Percentiles rank a stretch among this genome's conserved stretches.
Conservation (phyloP, 2,329 filamentous ascomycete genomes). For the Colletotrichum ledebouriae region DNA sequence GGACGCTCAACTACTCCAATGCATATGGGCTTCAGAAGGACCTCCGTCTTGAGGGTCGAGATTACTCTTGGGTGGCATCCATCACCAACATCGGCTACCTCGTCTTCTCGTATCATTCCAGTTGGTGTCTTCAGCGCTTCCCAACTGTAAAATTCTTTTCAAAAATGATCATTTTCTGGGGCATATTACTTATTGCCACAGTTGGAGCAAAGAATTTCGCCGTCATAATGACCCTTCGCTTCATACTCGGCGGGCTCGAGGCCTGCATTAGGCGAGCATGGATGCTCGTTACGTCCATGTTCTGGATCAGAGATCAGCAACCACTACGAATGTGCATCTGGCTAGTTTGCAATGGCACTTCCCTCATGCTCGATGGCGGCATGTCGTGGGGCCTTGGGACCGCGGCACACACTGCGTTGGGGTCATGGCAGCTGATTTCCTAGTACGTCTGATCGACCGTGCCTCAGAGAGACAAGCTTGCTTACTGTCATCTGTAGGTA, state of each 20-base stretch:
- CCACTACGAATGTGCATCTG: conserved; percentile 47
- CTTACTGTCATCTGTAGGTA: neutral
- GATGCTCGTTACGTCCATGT: conserved; percentile 50
- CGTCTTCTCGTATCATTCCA: neutral
- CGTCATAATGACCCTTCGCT: conserved; percentile 49
- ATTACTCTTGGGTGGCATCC: conserved; percentile 10
- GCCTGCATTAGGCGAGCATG: conserved; percentile 49
- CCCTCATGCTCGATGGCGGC: neutral
- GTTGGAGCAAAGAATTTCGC: conserved; percentile 43
- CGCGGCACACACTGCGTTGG: conserved; percentile 9
- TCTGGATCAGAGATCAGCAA: conserved; percentile 51
- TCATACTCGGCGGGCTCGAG: conserved; percentile 51
- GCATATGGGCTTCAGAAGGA: neutral
- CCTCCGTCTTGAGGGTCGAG: neutral
- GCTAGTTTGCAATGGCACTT: neutral
- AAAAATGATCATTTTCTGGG: neutral
- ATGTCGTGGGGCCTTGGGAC: conserved; percentile 11
- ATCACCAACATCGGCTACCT: conserved; percentile 6
- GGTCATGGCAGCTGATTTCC: conserved; percentile 1
- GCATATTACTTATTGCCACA: neutral
- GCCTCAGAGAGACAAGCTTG: too few relatives aligned
- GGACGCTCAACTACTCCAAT: conserved; percentile 1
- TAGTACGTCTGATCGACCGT: neutral
- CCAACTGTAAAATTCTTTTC: neutral
- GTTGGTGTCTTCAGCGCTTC: conserved; percentile 1